Evolutionary conservation across 2,329 filamentous ascomycete species (phyloP).

Genomic region (Monosporascus sp.): DNA sequence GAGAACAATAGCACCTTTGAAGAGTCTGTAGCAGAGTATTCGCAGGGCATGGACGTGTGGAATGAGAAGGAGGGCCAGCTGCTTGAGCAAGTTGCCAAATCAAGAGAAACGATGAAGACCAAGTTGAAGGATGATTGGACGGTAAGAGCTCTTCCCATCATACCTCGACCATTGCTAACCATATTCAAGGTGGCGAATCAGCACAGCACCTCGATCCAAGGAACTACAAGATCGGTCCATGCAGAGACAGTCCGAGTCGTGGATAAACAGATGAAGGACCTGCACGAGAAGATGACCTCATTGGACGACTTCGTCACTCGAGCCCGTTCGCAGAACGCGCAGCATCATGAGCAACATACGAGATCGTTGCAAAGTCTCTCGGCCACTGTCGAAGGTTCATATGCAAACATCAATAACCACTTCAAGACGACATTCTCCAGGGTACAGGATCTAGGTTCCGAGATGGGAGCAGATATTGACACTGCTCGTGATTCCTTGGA

Average conservation of each 20-base stretch:
- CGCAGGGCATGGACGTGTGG: conserved; percentile 70
- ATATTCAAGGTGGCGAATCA: conserved; percentile 60
- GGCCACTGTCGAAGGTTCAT: conserved; percentile 65
- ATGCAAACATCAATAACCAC: conserved; percentile 64
- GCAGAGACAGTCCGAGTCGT: conserved; percentile 86
- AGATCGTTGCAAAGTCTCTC: conserved; percentile 63
- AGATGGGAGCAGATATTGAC: conserved; percentile 57
- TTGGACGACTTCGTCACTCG: conserved; percentile 86
- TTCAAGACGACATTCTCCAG: conserved; percentile 64
- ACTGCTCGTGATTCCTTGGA: conserved; percentile 56
- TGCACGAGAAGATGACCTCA: conserved; percentile 82
- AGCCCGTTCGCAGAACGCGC: conserved; percentile 73
- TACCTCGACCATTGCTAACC: conserved; percentile 18
- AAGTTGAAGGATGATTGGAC: conserved; percentile 85
- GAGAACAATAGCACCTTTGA: conserved; percentile 61
- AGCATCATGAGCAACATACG: conserved; percentile 66
- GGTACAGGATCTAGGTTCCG: conserved; percentile 62
- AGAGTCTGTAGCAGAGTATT: conserved; percentile 60
- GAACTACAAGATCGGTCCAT: conserved; percentile 80
- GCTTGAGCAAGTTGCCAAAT: conserved; percentile 64
- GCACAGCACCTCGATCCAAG: conserved; percentile 77
- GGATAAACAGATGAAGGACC: conserved; percentile 79
- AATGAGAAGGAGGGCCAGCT: conserved; percentile 62
- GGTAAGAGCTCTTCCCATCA: conserved; percentile 48
- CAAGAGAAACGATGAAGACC: conserved; percentile 71